Percentiles rank a stretch among this genome's conserved stretches.
These are phyloP conservation scores for Paramecium primaurelia DNA, from an alignment of 73 alveolate species.

Conservation along the genomic window DNA sequence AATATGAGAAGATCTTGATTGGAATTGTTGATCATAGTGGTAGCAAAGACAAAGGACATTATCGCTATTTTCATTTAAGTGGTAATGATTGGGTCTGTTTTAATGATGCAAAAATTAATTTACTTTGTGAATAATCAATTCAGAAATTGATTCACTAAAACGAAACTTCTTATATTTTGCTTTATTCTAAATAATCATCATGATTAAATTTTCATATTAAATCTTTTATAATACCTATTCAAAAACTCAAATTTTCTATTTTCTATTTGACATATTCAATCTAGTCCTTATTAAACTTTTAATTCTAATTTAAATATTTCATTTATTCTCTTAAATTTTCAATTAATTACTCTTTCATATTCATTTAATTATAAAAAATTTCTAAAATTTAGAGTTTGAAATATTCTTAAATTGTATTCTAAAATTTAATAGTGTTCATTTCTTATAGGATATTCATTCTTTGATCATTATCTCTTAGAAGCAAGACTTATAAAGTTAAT, in stretches of 20 bases:
- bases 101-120: slow-evolving; percentile 1
- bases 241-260: background rate
- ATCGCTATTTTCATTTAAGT: background rate
- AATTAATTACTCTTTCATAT: background rate
- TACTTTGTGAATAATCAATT: background rate
- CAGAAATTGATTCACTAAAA: background rate
- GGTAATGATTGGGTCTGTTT: slow-evolving; percentile 13
- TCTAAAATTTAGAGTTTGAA: background rate
- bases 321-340: background rate
- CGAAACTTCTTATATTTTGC: slow-evolving; percentile 13
- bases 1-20: background rate
- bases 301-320: background rate
- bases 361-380: background rate
- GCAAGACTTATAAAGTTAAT: background rate
- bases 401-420: background rate
- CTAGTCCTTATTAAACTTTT: background rate
- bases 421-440: background rate
- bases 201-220: background rate
- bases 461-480: background rate
- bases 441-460: background rate
- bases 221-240: background rate
- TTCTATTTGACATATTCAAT: background rate
- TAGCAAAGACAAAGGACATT: slow-evolving; percentile 8
- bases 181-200: background rate
- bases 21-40: slow-evolving; percentile 31